Base-by-base conservation (phyloP, 1,284 basidiomycete species). In the Jaminaea rosea region DNA sequence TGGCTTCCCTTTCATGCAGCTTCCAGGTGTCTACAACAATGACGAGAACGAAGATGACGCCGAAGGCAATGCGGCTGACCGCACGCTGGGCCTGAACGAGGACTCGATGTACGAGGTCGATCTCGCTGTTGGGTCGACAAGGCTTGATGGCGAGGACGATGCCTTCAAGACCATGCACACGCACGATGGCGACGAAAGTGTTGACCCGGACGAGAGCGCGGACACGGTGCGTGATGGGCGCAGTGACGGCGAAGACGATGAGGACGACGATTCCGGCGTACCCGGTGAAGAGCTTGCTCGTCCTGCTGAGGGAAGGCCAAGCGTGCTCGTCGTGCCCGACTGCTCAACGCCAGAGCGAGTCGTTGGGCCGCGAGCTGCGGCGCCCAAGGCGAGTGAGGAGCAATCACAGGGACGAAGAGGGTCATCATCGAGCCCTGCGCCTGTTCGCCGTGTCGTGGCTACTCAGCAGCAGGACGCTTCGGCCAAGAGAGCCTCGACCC, bases 61-160 rank as follows among this genome's bases (percentile, higher is more conserved):
- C 10, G 53, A 55, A 26, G 49, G 48, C 23, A 36, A 52, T n/a
- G 46, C 26, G 26, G 44, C 26, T 26, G 47, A 55, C 27, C 45
- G 54, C n/a, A 63, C 58, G 1, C 46, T 67, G 29, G 52, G 41
- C 24, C 47, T 68, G 42, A 68, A 69, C 42, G 63, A 69, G 26
- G 67, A 69, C 37, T 67, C 65, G 23, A 58, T 66, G 41, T 61
- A 61, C 27, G 67, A 69, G 49, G 61, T 69, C 42, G 61, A 68
- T 42, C 53, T 65, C 52, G 64, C 68, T 27, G 58, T 69, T 26
- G 64, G 64, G 10, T 65, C 62, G 9, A 54, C 65, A 1, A 55
- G 48, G 7, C 32, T 64, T 27, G 58, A 62, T 31, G 52, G 59
- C 29, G 34, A 48, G 23, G 54, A 54, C 45, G 46, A 44, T 24